Evolutionary conservation across 345 rosid genomes (phyloP), one percentile per base, ranked within the genome.

Genomic region (Aegle marmelos): DNA sequence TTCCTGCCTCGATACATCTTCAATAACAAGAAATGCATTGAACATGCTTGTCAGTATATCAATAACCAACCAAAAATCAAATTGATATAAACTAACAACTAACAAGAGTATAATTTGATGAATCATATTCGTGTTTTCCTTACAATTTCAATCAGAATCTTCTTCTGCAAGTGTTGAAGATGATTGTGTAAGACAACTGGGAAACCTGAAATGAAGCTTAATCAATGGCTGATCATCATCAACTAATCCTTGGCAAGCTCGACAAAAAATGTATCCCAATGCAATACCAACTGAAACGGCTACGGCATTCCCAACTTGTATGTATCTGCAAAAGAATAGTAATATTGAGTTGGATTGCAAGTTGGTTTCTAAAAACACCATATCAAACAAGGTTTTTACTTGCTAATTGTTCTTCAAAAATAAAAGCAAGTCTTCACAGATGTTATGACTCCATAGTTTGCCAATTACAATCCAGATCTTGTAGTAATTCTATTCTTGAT

Each of bases 231-330:
- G 28, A 33, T 83, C 76, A 50, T 83, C 84, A 11, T 85, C 81
- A 6, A 72, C 37, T 22, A 76, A 63, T 7, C 86, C 68, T 68
- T 82, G 83, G 34, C 78, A 62, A 25, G 87, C 86, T 74, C 74
- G 19, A 31, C 84, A 5, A 70, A 78, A n/a, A 1, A 82, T 64
- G 24, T 85, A 88, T n/a, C 87, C 85, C 56, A 88, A 77, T 41
- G 82, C 87, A 24, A 79, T 4, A 10, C 82, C 85, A n/a, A 84
- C 87, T 1, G 87, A 86, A 25, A 85, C 79, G 10, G 87, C 90
- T 6, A 88, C 85, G 1, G 83, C 90, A 84, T 88, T 85, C 5
- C 87, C 88, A 41, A 88, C 86, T 68, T 88, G 85, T 0, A 62
- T 68, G 76, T 88, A 82, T 81, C 85, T 88, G 76, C 24, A 17